Evolutionary conservation across 495 filamentous ascomycete species (phyloP).

Genomic region (Aspergillus indologenus): DNA sequence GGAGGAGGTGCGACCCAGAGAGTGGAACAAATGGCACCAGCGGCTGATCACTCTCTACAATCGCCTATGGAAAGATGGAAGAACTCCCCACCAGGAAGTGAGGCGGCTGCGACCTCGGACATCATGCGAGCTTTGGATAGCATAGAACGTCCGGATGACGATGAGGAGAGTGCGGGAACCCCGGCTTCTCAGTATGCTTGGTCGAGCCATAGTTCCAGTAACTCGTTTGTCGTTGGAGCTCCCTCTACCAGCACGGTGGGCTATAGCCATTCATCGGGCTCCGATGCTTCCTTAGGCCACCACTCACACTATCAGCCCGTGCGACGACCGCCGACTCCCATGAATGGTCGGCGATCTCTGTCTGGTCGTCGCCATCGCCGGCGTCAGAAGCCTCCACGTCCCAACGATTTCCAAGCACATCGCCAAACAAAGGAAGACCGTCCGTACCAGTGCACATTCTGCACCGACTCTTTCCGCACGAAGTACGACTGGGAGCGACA

Average conservation of each 20-base stretch:
- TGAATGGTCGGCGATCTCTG: slow-evolving; percentile 1
- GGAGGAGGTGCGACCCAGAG: not conserved
- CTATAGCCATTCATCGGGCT: slow-evolving; percentile 19
- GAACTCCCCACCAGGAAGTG: slow-evolving; percentile 70
- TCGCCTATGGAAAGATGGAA: slow-evolving; percentile 70
- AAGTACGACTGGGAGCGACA: slow-evolving; percentile 82
- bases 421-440: not conserved
- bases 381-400: slow-evolving; percentile 4
- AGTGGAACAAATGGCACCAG: not conserved
- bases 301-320: not conserved
- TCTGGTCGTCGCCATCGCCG: slow-evolving; percentile 5
- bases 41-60: slow-evolving; percentile 10
- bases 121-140: slow-evolving; percentile 59
- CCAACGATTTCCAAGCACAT: not conserved
- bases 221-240: slow-evolving; percentile 13
- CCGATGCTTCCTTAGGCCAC: slow-evolving; percentile 9
- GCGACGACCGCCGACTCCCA: slow-evolving; percentile 13
- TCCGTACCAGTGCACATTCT: slow-evolving; percentile 68
- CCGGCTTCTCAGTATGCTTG: not conserved
- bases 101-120: slow-evolving; percentile 66
- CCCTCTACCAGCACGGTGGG: slow-evolving; percentile 16
- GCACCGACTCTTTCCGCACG: slow-evolving; percentile 69
- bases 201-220: slow-evolving; percentile 17
- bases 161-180: slow-evolving; percentile 4
- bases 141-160: not conserved